Evolutionary conservation across 371 early-diverging fungal species (phyloP).

Genomic region (Coemansia sp.): DNA sequence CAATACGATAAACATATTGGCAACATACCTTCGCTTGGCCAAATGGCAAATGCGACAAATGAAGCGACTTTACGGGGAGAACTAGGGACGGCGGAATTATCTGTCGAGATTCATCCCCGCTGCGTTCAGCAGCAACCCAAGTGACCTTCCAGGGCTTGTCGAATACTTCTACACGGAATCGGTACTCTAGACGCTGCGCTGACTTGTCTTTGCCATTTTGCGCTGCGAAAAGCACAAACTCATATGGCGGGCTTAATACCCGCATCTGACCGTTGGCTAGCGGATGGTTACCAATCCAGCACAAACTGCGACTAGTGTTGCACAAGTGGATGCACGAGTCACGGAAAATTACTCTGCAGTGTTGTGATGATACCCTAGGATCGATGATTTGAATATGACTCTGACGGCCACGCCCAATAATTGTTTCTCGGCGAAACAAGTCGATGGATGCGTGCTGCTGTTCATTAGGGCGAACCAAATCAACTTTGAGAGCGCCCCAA

Average conservation of each 20-base stretch:
- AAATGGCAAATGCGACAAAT: constrained; percentile 31
- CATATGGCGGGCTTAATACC: constrained; percentile 17
- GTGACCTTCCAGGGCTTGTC: constrained; percentile 39
- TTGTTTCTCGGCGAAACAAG: constrained; percentile 33
- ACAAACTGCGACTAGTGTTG: constrained; percentile 25
- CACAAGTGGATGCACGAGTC: constrained; percentile 20
- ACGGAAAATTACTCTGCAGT: constrained; percentile 27
- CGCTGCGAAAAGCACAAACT: constrained; percentile 13
- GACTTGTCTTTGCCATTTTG: background rate
- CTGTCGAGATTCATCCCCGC: too few relatives aligned
- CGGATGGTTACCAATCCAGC: constrained; percentile 20
- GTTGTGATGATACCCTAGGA: constrained; percentile 30
- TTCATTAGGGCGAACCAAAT: background rate
- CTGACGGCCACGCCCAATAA: constrained; percentile 39
- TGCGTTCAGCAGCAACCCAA: constrained; percentile 17
- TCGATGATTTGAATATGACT: constrained; percentile 42
- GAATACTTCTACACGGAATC: constrained; percentile 16
- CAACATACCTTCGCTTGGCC: constrained; percentile 14
- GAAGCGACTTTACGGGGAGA: constrained; percentile 30
- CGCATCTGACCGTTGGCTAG: constrained; percentile 10
- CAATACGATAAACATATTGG: too few relatives aligned
- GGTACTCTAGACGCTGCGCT: background rate
- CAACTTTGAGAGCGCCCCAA: constrained; percentile 32
- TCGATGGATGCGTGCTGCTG: constrained; percentile 7
- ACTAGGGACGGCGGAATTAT: constrained; percentile 28